Conservation (phyloP, 768 basidiomycete species). For the Roridomyces roridus region DNA sequence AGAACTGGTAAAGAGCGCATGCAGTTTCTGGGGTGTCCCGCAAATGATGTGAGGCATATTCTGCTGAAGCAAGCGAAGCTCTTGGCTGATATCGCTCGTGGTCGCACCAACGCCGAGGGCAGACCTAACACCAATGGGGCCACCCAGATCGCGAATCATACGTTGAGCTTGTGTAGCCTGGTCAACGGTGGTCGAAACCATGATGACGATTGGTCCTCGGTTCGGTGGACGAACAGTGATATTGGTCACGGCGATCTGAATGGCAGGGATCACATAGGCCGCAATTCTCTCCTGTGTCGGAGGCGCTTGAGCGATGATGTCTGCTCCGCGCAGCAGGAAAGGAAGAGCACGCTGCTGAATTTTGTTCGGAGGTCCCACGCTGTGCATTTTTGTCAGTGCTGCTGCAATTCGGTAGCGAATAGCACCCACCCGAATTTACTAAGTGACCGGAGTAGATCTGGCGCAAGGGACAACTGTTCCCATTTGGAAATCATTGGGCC, state of each 20-base stretch:
- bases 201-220: constrained; percentile 86
- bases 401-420: background rate
- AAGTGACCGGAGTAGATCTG: constrained; percentile 87
- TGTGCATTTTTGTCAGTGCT: constrained; percentile 35
- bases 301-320: constrained; percentile 98
- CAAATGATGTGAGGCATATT: constrained; percentile 95
- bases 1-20: constrained; percentile 85
- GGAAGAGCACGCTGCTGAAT: constrained; percentile 97
- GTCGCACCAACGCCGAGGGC: constrained; percentile 87
- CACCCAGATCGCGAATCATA: constrained; percentile 93
- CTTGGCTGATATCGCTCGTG: constrained; percentile 69
- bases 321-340: constrained; percentile 90
- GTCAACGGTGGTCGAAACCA: constrained; percentile 98
- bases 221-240: constrained; percentile 60
- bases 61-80: constrained; percentile 84
- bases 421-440: constrained; percentile 88
- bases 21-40: constrained; percentile 95
- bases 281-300: constrained; percentile 99
- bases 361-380: constrained; percentile 97
- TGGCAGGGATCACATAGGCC: constrained; percentile 93
- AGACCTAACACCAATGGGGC: constrained; percentile 90
- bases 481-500: constrained; percentile 92
- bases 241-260: constrained; percentile 79
- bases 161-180: constrained; percentile 97
- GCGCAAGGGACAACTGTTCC: constrained; percentile 88